Evolutionary conservation across 345 rosid species (phyloP).

Genomic region (Syzygium grande): DNA sequence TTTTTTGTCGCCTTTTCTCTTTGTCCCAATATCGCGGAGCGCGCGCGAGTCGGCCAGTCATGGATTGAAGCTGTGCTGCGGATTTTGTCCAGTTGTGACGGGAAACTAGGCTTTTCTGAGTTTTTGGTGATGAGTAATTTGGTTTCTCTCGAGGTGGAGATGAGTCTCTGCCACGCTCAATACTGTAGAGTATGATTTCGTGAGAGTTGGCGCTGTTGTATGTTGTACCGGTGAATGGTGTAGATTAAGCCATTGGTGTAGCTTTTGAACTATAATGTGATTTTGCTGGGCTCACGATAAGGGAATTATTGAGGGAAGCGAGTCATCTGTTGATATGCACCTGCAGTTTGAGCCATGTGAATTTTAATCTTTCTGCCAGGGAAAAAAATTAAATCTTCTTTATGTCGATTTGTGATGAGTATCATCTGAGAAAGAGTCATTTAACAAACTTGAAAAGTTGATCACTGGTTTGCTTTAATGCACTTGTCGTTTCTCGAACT

Average conservation of each 20-base stretch:
- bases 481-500: neutral
- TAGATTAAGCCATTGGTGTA: neutral
- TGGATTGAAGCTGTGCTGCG: neutral
- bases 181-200: neutral
- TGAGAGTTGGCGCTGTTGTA: neutral
- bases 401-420: neutral
- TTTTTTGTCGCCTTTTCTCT: neutral
- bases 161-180: neutral
- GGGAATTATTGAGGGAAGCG: neutral
- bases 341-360: neutral
- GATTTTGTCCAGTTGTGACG: neutral
- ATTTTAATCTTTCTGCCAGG: neutral
- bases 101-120: neutral
- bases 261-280: neutral
- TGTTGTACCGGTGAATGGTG: neutral
- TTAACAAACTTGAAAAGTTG: neutral
- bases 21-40: neutral
- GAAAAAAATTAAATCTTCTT: neutral
- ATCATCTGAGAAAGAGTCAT: neutral
- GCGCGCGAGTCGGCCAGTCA: neutral
- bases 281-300: neutral
- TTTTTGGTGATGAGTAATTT: neutral
- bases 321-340: neutral
- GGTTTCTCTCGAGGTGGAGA: neutral
- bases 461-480: neutral